Evolutionary conservation across 305 asterid genomes (phyloP), one percentile per base, ranked within the genome.

Genomic region (Fraxinus paxiana): DNA sequence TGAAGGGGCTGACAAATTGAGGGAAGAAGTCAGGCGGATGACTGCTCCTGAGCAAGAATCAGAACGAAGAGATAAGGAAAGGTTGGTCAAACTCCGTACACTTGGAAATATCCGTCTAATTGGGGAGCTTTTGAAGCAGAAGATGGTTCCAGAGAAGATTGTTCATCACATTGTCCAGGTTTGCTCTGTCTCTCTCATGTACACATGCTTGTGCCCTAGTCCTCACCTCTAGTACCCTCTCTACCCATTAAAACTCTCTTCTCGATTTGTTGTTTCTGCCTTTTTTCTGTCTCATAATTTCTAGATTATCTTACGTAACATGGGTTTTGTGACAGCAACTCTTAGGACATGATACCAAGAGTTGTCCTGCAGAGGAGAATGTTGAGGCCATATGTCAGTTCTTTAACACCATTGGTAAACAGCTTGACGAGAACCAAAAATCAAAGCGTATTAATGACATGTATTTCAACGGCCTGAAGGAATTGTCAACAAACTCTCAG

Each of bases 81-180:
- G 95, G 82, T 54, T 90, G 83, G 24, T 92, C 82, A 95, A 93
- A 82, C 87, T 93, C 79, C 97, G 97, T 18, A 93, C 95, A 20
- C 97, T 94, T 79, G 99, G 99, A 76, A 95, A 93, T 86, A 92
- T 95, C 79, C 97, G 97, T 78, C 94, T 95, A 0, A 94, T 95
- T 83, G 99, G 99, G 74, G 99, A 95, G 84, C 97, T 95, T 81
- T 81, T 95, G 90, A 95, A 92, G 90, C 98, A 95, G 88, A 92
- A 90, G 88, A 94, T 95, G 96, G 98, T 94, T 77, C 92, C 97
- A 0, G 99, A 92, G 87, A 95, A 59, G 87, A 91, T 95, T 74
- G 97, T 93, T 85, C 99, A 95, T 83, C 97, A 94, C 89, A 95
- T 95, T 80, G 97, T 93, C 80, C 96, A 90, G 98, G 99, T 95